phyloP scores from a whole-genome alignment of 371 early-diverging fungal genomes.

The Parasitella parasitica region DNA sequence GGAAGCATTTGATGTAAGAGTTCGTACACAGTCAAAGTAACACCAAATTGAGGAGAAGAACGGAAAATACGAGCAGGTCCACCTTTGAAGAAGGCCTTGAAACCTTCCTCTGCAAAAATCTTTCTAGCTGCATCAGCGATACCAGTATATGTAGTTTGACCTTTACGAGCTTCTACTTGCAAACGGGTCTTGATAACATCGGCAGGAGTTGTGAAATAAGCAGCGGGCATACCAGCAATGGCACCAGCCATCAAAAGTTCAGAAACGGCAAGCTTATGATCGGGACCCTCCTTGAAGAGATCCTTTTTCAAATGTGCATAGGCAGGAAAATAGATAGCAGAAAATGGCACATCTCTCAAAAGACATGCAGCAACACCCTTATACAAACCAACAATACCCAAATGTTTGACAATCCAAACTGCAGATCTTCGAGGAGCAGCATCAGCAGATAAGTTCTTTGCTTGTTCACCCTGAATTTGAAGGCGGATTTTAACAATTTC shows the following conservation, averaged over 20 bases:
- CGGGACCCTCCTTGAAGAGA: constrained; percentile 78
- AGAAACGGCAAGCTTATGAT: constrained; percentile 69
- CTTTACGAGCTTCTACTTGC: constrained; percentile 90
- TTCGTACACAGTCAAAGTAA: constrained; percentile 93
- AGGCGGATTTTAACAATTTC: constrained; percentile 98
- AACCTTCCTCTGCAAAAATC: constrained; percentile 91
- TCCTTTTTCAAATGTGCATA: constrained; percentile 92
- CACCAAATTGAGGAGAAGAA: constrained; percentile 96
- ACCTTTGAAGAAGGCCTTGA: constrained; percentile 95
- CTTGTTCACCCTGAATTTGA: constrained; percentile 84
- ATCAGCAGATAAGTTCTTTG: constrained; percentile 42
- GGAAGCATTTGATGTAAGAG: constrained; percentile 81
- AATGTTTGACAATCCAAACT: constrained; percentile 84
- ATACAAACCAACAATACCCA: constrained; percentile 94
- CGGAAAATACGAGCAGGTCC: constrained; percentile 84
- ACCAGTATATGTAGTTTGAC: constrained; percentile 87
- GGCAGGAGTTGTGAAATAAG: constrained; percentile 96
- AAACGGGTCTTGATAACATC: constrained; percentile 98
- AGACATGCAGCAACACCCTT: constrained; percentile 94
- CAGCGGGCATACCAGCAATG: constrained; percentile 96
- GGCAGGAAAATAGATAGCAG: constrained; percentile 94
- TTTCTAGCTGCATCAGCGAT: constrained; percentile 85
- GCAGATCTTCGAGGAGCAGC: constrained; percentile 75
- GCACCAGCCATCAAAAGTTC: constrained; percentile 92
- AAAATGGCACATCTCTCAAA: constrained; percentile 96